phyloP scores from a whole-genome alignment of 352 stramenopile genomes.

The Chrysophaeum taylorii region DNA sequence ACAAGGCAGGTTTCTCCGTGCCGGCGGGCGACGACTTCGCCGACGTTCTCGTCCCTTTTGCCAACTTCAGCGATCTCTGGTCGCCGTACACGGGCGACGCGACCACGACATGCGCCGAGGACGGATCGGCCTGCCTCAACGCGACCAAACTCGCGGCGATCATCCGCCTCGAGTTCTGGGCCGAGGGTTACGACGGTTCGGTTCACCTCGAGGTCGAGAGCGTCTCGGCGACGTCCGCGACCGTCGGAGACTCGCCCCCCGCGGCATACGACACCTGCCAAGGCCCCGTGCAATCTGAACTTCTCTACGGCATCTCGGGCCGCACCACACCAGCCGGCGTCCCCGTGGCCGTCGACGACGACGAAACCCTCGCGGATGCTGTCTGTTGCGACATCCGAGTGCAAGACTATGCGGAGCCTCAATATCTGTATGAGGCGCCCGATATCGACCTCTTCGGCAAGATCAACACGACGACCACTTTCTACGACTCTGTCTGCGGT shows the following conservation, averaged over 20 bases:
- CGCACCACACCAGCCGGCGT: slow-evolving; percentile 15
- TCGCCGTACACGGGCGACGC: slow-evolving; percentile 29
- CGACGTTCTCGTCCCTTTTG: slow-evolving; percentile 28
- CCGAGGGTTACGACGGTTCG: slow-evolving; percentile 31
- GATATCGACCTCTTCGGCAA: slow-evolving; percentile 18
- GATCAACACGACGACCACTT: slow-evolving; percentile 19
- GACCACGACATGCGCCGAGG: slow-evolving; percentile 27
- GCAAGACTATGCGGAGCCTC: slow-evolving; percentile 16
- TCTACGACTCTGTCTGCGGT: slow-evolving; percentile 44
- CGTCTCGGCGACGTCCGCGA: slow-evolving; percentile 22
- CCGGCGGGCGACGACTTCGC: background rate
- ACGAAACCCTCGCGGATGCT: slow-evolving; percentile 25
- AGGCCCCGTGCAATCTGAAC: slow-evolving; percentile 13
- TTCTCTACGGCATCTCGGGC: slow-evolving; percentile 22
- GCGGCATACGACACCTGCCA: background rate
- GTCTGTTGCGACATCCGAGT: slow-evolving; percentile 26
- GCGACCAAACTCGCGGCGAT: slow-evolving; percentile 26
- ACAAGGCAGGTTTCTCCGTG: background rate
- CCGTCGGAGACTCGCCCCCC: background rate
- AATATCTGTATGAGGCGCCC: slow-evolving; percentile 17
- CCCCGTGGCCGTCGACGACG: background rate
- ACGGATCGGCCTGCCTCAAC: slow-evolving; percentile 27
- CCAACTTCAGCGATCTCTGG: slow-evolving; percentile 32
- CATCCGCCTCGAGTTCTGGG: slow-evolving; percentile 31
- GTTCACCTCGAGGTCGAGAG: slow-evolving; percentile 29